Percentiles rank a stretch among this genome's conserved stretches.
phyloP scores from a whole-genome alignment of 73 alveolate genomes.

The Breviolum minutum region DNA sequence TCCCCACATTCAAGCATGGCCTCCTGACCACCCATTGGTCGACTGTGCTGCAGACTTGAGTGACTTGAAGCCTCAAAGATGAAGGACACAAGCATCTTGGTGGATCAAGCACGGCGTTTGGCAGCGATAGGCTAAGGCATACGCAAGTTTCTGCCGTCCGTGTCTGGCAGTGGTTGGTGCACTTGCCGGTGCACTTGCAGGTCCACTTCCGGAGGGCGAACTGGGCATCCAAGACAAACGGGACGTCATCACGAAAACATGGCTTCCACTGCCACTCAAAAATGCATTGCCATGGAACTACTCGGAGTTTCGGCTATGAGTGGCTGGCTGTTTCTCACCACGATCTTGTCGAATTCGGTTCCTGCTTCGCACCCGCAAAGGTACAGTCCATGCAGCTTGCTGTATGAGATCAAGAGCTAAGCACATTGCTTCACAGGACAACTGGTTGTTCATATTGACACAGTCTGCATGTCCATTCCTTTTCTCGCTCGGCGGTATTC shows the following conservation, averaged over 20 bases:
- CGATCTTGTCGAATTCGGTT: conserved; percentile 10
- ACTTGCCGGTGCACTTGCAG: conserved; percentile 11
- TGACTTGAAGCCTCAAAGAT: conserved; percentile 11
- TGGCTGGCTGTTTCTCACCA: neutral
- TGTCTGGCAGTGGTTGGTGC: conserved; percentile 30
- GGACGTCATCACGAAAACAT: no score
- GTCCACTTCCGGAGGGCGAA: conserved; percentile 1
- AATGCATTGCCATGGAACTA: no score
- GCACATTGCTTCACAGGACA: no score
- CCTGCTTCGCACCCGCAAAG: neutral
- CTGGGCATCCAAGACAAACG: neutral
- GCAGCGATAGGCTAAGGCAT: neutral
- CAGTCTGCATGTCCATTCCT: neutral
- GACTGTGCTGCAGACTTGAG: neutral
- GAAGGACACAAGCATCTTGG: no score
- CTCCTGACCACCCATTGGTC: conserved; percentile 30
- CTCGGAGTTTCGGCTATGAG: neutral
- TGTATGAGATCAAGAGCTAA: no score
- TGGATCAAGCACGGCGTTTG: neutral
- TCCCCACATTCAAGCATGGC: neutral
- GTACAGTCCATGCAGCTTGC: no score
- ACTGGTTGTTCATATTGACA: no score
- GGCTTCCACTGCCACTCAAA: no score
- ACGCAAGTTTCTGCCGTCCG: conserved; percentile 35
- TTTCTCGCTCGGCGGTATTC: conserved; percentile 37